phyloP scores from a whole-genome alignment of 2,329 filamentous ascomycete genomes.

The Alternaria consortialis region DNA sequence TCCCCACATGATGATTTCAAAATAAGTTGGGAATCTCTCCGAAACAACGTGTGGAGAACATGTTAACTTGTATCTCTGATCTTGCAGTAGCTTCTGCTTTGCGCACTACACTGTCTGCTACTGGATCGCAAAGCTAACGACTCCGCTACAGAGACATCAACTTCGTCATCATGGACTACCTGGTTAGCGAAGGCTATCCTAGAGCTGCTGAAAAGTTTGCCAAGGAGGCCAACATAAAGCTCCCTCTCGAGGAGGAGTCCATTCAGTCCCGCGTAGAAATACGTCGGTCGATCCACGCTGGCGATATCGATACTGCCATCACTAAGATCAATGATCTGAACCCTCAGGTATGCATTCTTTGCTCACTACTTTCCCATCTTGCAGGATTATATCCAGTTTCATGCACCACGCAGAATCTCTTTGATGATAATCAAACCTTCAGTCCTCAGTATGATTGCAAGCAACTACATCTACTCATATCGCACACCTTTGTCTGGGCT shows the following conservation, averaged over 20 bases:
- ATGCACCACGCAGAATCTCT: constrained; percentile 99
- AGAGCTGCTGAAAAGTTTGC: constrained; percentile 93
- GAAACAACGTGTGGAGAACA: constrained; percentile 92
- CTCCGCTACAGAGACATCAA: constrained; percentile 81
- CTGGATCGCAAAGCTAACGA: constrained; percentile 35
- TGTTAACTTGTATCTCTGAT: constrained; percentile 82
- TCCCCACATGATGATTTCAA: constrained; percentile 77
- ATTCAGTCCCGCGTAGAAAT: constrained; percentile 85
- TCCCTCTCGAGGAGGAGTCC: constrained; percentile 74
- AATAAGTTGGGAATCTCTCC: constrained; percentile 99
- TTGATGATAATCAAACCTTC: constrained; percentile 90
- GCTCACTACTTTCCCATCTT: constrained; percentile 44
- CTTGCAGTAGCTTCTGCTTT: constrained; percentile 37
- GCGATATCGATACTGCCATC: constrained; percentile 86
- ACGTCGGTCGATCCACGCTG: constrained; percentile 82
- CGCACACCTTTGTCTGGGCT: constrained; percentile 17
- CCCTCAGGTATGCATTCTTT: constrained; percentile 75
- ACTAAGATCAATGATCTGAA: constrained; percentile 88
- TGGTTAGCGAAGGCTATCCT: constrained; percentile 94
- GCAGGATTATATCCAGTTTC: constrained; percentile 97
- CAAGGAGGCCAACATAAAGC: constrained; percentile 86
- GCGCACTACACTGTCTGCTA: constrained; percentile 2
- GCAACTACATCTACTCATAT: constrained; percentile 15
- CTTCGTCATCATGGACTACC: constrained; percentile 92
- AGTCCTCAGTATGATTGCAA: constrained; percentile 82